These are phyloP conservation scores for Botryotinia convoluta DNA, from an alignment of 2,329 filamentous ascomycete species.

Conservation along the genomic window DNA sequence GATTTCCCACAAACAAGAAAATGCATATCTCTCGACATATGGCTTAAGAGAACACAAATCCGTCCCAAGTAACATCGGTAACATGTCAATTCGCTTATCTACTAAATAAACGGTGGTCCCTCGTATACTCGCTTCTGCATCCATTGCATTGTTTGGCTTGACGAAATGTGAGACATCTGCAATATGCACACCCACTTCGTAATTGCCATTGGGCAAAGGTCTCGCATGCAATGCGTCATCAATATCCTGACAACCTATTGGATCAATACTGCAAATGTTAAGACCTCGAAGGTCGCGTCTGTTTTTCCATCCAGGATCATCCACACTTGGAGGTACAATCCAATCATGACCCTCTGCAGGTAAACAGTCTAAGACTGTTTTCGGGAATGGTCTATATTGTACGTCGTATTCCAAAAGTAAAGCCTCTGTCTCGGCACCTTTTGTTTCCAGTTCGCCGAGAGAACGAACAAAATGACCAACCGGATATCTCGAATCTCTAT, in stretches of 20 bases:
- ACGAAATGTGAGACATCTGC: conserved; percentile 99
- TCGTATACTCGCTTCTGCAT: conserved; percentile 86
- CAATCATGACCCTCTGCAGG: conserved; percentile 90
- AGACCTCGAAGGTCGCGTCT: conserved; percentile 80
- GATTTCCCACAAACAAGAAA: conserved; percentile 86
- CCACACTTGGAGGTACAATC: conserved; percentile 77
- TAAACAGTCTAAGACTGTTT: conserved; percentile 90
- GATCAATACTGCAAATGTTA: conserved; percentile 95
- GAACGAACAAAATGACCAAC: conserved; percentile 92
- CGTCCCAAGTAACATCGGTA: conserved; percentile 92
- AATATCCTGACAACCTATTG: conserved; percentile 93
- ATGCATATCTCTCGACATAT: conserved; percentile 91
- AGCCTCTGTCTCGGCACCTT: conserved; percentile 96
- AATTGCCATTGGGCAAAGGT: conserved; percentile 84
- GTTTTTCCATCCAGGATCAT: conserved; percentile 83
- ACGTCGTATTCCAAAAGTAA: conserved; percentile 94
- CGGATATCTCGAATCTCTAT: conserved; percentile 87
- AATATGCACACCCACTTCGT: conserved; percentile 95
- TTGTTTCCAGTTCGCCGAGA: conserved; percentile 89
- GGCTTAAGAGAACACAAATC: conserved; percentile 96
- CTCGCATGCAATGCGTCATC: conserved; percentile 93
- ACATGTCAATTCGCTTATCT: conserved; percentile 99
- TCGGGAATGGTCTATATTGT: conserved; percentile 95
- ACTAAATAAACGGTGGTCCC: conserved; percentile 97
- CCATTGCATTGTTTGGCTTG: conserved; percentile 96